Percentiles rank a stretch among this genome's conserved stretches.
Evolutionary conservation across 371 early-diverging fungal species (phyloP).

Genomic region (Apophysomyces variabilis): DNA sequence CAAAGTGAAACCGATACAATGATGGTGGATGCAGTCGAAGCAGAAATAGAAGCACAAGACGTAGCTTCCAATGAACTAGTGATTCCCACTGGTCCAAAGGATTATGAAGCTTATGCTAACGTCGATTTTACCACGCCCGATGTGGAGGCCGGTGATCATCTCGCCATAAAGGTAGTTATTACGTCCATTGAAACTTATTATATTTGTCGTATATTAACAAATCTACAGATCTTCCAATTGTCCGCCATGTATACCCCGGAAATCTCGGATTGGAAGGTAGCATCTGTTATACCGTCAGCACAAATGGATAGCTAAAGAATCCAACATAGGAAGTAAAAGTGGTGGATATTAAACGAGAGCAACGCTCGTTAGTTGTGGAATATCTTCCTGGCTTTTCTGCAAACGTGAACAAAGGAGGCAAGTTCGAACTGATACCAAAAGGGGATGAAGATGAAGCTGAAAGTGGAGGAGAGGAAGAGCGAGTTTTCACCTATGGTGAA

Average conservation of each 20-base stretch:
- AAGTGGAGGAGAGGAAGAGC: neutral
- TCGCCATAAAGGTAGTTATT: conserved; percentile 1
- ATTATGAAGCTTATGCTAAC: neutral
- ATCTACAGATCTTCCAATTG: conserved; percentile 3
- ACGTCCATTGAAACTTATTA: too few relatives aligned
- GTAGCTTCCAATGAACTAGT: neutral
- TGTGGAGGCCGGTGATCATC: neutral
- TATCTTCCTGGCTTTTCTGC: neutral
- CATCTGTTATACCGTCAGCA: neutral
- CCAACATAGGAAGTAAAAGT: neutral
- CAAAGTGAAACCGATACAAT: neutral
- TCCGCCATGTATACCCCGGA: conserved; percentile 14
- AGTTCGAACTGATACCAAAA: conserved; percentile 10
- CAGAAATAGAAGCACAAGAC: neutral
- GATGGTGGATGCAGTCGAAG: neutral
- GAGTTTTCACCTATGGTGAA: neutral
- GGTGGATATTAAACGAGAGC: neutral
- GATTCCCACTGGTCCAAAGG: neutral
- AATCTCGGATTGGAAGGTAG: conserved; percentile 18
- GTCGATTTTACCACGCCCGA: neutral
- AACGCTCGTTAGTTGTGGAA: neutral
- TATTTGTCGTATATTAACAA: neutral
- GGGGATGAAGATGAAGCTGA: conserved; percentile 11
- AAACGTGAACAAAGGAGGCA: neutral
- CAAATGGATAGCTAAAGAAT: neutral